These are phyloP conservation scores for Argentina anserina DNA, from an alignment of 306 rosid genomes.

Conservation along the genomic window DNA sequence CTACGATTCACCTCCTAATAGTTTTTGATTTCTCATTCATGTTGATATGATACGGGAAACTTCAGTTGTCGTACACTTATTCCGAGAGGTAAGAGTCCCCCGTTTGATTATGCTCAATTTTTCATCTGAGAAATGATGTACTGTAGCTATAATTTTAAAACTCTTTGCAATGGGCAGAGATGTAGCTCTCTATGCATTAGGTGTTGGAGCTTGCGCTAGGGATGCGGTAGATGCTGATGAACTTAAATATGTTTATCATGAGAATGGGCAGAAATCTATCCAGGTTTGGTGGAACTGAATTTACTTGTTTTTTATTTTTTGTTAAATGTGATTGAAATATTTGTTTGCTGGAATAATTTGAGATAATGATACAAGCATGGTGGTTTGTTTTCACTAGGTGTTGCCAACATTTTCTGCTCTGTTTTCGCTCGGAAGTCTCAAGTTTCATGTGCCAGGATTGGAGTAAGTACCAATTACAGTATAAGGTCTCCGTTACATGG, in stretches of 20 bases:
- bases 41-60: conserved; percentile 8
- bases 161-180: conserved; percentile 41
- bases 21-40: conserved; percentile 10
- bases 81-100: conserved; percentile 55
- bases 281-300: conserved; percentile 51
- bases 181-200: conserved; percentile 79
- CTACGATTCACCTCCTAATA: neutral
- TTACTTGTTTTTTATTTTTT: neutral
- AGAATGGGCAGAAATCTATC: conserved; percentile 58
- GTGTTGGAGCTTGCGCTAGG: conserved; percentile 70
- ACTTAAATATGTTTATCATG: conserved; percentile 82
- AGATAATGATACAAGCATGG: neutral
- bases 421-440: conserved; percentile 31
- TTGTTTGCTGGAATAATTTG: too few species aligned
- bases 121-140: neutral
- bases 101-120: neutral
- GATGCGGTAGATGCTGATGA: conserved; percentile 77
- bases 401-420: conserved; percentile 85
- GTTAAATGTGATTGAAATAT: neutral
- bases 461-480: conserved; percentile 63
- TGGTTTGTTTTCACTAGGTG: conserved; percentile 41
- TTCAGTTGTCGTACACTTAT: conserved; percentile 54
- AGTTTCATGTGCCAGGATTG: conserved; percentile 52
- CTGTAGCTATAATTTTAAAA: too few species aligned
- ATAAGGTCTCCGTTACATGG: conserved; percentile 5